Evolutionary conservation across 495 filamentous ascomycete species (phyloP).

Genomic region (Clavariopsis aquatica): DNA sequence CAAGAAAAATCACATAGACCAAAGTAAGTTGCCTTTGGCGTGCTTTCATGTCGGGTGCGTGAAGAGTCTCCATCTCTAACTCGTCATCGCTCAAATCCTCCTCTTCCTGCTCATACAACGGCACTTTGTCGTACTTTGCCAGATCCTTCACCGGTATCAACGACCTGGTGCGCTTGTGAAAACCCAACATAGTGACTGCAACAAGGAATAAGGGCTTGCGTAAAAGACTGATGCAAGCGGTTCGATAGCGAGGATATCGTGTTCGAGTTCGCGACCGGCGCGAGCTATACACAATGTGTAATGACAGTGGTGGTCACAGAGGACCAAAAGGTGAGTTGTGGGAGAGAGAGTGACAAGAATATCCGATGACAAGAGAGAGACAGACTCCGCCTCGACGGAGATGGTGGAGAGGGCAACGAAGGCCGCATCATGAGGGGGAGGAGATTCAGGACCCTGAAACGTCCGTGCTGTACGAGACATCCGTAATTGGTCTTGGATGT

Average conservation of each 20-base stretch:
- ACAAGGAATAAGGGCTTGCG: conserved; percentile 1
- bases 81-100: conserved; percentile 17
- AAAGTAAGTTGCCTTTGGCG: conserved; percentile 32
- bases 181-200: conserved; percentile 39
- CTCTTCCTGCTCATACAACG: conserved; percentile 31
- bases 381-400: conserved; percentile 32
- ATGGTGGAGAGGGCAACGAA: conserved; percentile 28
- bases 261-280: conserved; percentile 30
- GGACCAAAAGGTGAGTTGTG: conserved; percentile 24
- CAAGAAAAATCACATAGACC: conserved; percentile 41
- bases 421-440: conserved; percentile 29
- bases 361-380: conserved; percentile 36
- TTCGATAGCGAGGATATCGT: not conserved
- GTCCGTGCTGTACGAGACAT: conserved; percentile 16
- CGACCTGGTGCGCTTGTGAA: conserved; percentile 39
- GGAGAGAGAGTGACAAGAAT: conserved; percentile 33
- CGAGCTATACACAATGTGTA: conserved; percentile 21
- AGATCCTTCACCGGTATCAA: conserved; percentile 42
- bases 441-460: conserved; percentile 23
- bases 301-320: conserved; percentile 31
- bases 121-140: conserved; percentile 39
- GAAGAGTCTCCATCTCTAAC: not conserved
- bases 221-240: not conserved
- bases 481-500: conserved; percentile 14
- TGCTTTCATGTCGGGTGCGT: conserved; percentile 8